Base-by-base conservation (phyloP, 768 basidiomycete species). In the Termitomyces sp. region DNA sequence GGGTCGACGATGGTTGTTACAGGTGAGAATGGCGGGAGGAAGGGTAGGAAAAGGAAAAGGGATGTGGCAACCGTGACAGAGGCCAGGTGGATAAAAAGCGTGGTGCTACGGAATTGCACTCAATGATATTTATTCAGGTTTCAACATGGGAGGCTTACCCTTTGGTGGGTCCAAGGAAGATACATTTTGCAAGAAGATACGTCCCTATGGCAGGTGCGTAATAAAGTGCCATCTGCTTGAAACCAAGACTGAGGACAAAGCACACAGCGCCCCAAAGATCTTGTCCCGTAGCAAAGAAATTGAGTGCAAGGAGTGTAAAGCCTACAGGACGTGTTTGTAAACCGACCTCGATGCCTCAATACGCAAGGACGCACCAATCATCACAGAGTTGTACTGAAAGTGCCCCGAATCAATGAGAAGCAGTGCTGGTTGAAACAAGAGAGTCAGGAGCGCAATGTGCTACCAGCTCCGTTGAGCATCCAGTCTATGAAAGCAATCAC, bases 171-270 rank as follows among this genome's bases (percentile, higher is more conserved):
- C 94, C 93, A 8, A 96, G 78, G 71, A 86, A 91, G 2, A 96
- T 61, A 68, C 96, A 97, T 75, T 94, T 97, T 5, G 92, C 94
- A 2, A 96, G 74, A 7, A 97, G 78, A 73, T 96, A 98, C 0
- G 89, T 85, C 40, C 94, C 95, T n/a, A 98, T 84, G 0, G 90
- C 94, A 2, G 95, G 94, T 0, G 92, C 90, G 70, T 95, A 98
- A 70, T 97, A 96, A 32, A 97, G 77, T 3, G 92, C 89, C 95
- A 98, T 97, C 70, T 98, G 96, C 73, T 97, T 97, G 80, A 96
- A 96, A 3, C 90, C 84, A 20, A 98, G 81, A 64, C 91, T 90
- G n/a, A 88, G 76, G 6, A 93, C 90, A 66, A 98, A 96, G 60
- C 79, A 85, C 16, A 92, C 70, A 4, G 93, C 91, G 6, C 91